Conservation (phyloP, 345 rosid genomes). For the rapeseed (Brassica napus) region Da-Ae NC_063443.1:13839501-13840000, state of each 20-base stretch:
- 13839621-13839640: neutral
- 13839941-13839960: conserved; percentile 96
- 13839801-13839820: conserved; percentile 96
- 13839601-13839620: conserved; percentile 63
- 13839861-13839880: neutral
- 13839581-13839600: conserved; percentile 96
- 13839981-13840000: conserved; percentile 98
- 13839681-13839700: neutral
- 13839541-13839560: conserved; percentile 79
- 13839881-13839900: conserved; percentile 3
- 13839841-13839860: conserved; percentile 29
- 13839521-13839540: conserved; percentile 91
- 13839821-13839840: conserved; percentile 89
- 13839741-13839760: conserved; percentile 99
- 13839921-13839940: conserved; percentile 98
- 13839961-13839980: conserved; percentile 84
- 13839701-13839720: conserved; percentile 8
- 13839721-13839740: conserved; percentile 36
- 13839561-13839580: conserved; percentile 95
- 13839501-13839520: conserved; percentile 51
- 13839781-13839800: conserved; percentile 95
- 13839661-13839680: neutral
- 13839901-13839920: conserved; percentile 38
- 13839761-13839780: conserved; percentile 95
- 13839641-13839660: neutral